Conservation (phyloP, 2,329 filamentous ascomycete species). For the Cordyceps fumosorosea region DNA sequence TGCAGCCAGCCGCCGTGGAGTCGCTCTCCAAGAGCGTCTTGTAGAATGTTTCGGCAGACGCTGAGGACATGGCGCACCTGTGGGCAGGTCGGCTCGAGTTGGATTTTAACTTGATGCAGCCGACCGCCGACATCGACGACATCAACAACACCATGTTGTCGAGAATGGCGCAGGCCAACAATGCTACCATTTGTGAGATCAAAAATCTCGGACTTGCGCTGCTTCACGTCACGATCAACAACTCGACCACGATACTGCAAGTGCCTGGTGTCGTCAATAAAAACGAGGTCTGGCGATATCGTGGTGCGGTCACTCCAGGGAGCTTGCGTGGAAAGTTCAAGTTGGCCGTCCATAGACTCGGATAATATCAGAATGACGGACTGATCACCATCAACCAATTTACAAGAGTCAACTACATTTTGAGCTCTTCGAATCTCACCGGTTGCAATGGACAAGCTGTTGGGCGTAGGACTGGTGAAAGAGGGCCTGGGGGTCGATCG, state of each 20-base stretch:
- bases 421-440: slow-evolving; percentile 53
- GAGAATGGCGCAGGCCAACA: slow-evolving; percentile 50
- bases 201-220: slow-evolving; percentile 39
- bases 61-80: slow-evolving; percentile 56
- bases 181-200: slow-evolving; percentile 42
- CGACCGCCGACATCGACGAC: slow-evolving; percentile 55
- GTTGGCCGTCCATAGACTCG: slow-evolving; percentile 54
- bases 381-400: slow-evolving; percentile 58
- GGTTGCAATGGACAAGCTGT: slow-evolving; percentile 18
- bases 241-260: slow-evolving; percentile 49
- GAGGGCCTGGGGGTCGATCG: background rate
- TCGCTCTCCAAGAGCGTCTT: slow-evolving; percentile 50
- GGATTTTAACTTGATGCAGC: slow-evolving; percentile 61
- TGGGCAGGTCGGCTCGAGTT: slow-evolving; percentile 58
- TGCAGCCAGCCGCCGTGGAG: slow-evolving; percentile 69
- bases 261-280: slow-evolving; percentile 52
- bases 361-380: slow-evolving; percentile 66
- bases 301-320: slow-evolving; percentile 68
- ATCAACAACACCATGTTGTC: slow-evolving; percentile 56
- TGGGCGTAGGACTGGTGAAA: background rate
- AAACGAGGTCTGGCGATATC: slow-evolving; percentile 55
- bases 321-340: slow-evolving; percentile 65
- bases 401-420: slow-evolving; percentile 67
- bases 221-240: slow-evolving; percentile 44
- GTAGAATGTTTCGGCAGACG: slow-evolving; percentile 58